A percentile compares a stretch with the other conserved stretches of the same genome.
phyloP scores from a whole-genome alignment of 306 rosid species.

The Gleditsia sinensis region DNA sequence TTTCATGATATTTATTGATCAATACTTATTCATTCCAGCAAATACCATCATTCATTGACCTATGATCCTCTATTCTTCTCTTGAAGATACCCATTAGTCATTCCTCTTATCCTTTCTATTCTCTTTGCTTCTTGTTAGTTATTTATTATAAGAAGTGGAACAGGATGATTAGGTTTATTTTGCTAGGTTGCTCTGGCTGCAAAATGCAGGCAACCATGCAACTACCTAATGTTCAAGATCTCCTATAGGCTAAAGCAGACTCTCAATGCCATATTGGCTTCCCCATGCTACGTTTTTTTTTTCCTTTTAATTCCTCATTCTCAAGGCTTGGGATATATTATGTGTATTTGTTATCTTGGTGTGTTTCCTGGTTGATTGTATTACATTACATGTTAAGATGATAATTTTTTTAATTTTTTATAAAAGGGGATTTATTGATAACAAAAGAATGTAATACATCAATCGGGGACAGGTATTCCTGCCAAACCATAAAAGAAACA shows the following conservation, averaged over 20 bases:
- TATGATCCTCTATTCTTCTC: neutral
- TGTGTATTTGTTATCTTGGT: neutral
- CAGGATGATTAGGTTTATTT: neutral
- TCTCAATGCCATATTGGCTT: neutral
- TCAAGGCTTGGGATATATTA: neutral
- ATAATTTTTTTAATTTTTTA: too few species aligned
- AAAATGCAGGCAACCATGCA: too few species aligned
- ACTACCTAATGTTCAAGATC: neutral
- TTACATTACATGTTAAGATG: neutral
- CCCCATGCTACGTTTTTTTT: neutral
- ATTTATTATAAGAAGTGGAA: slow-evolving; percentile 9
- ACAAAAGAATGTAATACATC: too few species aligned
- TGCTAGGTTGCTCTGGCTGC: neutral
- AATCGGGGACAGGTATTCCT: too few species aligned
- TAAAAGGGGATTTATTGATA: too few species aligned
- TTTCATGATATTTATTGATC: neutral
- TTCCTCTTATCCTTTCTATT: neutral
- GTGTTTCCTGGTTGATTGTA: neutral
- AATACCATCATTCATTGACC: neutral
- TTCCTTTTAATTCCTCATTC: neutral
- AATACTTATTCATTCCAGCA: neutral
- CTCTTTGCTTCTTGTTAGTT: neutral
- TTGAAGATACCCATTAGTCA: neutral
- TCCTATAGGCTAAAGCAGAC: neutral
- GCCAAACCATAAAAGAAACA: too few species aligned